Evolutionary conservation across 2,329 filamentous ascomycete species (phyloP).

Genomic region (Talaromyces albobiverticillius): DNA sequence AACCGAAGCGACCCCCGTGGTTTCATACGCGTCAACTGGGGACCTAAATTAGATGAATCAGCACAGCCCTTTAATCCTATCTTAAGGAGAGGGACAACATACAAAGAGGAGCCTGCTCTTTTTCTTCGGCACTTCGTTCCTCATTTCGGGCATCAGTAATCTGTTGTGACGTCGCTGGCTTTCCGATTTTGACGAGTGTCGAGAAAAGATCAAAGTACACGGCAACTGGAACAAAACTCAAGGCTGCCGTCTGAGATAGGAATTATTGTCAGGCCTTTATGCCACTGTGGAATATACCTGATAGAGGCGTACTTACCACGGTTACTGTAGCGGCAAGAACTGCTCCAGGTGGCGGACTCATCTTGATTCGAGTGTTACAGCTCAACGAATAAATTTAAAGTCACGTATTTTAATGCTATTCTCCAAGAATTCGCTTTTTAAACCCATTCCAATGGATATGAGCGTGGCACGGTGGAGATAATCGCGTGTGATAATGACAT

Average conservation of each 20-base stretch:
- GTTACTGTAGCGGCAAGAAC: slow-evolving; percentile 27
- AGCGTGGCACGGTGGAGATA: slow-evolving; percentile 1
- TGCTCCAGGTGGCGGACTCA: slow-evolving; percentile 20
- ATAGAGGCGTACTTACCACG: slow-evolving; percentile 19
- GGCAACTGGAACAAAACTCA: slow-evolving; percentile 38
- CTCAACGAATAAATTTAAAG: not conserved
- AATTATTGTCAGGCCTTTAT: not conserved
- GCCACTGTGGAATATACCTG: not conserved
- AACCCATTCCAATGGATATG: not conserved
- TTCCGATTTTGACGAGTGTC: slow-evolving; percentile 24
- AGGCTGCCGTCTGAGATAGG: slow-evolving; percentile 26
- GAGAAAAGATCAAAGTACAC: slow-evolving; percentile 34
- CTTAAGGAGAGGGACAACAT: slow-evolving; percentile 11
- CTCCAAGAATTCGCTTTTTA: slow-evolving; percentile 13
- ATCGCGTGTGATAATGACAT: slow-evolving; percentile 2
- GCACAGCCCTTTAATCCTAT: not conserved
- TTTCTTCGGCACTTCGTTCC: slow-evolving; percentile 15
- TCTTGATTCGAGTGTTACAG: not conserved
- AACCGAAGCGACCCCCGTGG: not conserved
- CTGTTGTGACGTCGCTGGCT: slow-evolving; percentile 26
- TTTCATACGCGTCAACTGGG: slow-evolving; percentile 23
- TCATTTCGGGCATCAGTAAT: slow-evolving; percentile 24
- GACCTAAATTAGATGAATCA: slow-evolving; percentile 15
- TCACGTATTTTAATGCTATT: slow-evolving; percentile 2
- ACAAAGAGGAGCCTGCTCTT: slow-evolving; percentile 23